These are phyloP conservation scores for Abelmoschus esculentus DNA, from an alignment of 345 rosid genomes.

Conservation along the genomic window DNA sequence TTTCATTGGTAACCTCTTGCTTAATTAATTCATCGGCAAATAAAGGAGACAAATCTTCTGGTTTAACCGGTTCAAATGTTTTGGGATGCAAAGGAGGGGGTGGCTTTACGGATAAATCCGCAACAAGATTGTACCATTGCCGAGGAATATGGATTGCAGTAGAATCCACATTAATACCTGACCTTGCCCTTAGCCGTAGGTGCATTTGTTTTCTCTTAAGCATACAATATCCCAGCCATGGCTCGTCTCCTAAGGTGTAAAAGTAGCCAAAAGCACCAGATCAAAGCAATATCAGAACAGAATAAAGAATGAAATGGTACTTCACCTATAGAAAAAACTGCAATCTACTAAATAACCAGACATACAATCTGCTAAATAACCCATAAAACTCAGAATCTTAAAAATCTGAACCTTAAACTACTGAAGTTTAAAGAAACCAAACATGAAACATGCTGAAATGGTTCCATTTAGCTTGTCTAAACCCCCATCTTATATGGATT, in stretches of 20 bases:
- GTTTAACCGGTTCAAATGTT: slow-evolving; percentile 62
- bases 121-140: slow-evolving; percentile 68
- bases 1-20: slow-evolving; percentile 66
- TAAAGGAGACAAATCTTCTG: slow-evolving; percentile 70
- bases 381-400: not conserved
- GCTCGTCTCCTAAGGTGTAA: slow-evolving; percentile 18
- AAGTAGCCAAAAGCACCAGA: not conserved
- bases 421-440: not conserved
- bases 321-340: not conserved
- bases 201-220: slow-evolving; percentile 21
- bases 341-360: not conserved
- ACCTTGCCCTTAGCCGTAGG: slow-evolving; percentile 29
- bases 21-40: slow-evolving; percentile 75
- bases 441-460: not conserved
- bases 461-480: too few species aligned
- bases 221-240: slow-evolving; percentile 19
- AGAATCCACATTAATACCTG: slow-evolving; percentile 23
- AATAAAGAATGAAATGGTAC: not conserved
- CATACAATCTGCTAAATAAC: not conserved
- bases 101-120: slow-evolving; percentile 75
- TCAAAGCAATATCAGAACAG: not conserved
- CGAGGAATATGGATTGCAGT: slow-evolving; percentile 42
- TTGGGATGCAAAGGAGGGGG: slow-evolving; percentile 79
- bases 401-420: not conserved
- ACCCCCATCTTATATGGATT: too few species aligned